Evolutionary conservation across 257 asterid species (phyloP).

Genomic region (Jacaranda copaia): DNA sequence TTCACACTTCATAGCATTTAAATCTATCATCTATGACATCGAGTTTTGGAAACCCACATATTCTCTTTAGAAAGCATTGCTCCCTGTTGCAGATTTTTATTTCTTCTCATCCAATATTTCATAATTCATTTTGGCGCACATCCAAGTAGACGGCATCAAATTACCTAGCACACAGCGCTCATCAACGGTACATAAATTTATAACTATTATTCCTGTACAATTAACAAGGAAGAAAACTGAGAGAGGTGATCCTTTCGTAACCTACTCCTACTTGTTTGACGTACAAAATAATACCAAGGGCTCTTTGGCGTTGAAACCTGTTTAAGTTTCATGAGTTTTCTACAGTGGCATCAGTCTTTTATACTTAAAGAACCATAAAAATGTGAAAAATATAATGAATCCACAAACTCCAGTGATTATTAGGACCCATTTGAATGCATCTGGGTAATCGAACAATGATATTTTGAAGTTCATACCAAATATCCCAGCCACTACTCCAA

Average conservation of each 20-base stretch:
- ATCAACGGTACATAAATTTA: not conserved
- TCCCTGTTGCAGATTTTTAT: no score
- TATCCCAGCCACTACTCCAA: conserved; percentile 95
- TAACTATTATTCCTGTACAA: not conserved
- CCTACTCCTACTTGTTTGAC: conserved; percentile 25
- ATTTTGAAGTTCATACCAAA: conserved; percentile 90
- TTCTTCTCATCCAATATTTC: no score
- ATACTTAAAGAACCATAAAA: conserved; percentile 81
- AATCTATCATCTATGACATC: no score
- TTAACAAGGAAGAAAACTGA: not conserved
- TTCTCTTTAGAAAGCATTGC: no score
- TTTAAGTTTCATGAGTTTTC: conserved; percentile 15
- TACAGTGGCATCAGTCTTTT: conserved; percentile 92
- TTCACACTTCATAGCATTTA: no score
- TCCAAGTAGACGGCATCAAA: no score
- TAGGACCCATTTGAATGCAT: conserved; percentile 95
- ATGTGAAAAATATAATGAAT: conserved; percentile 60
- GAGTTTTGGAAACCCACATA: no score
- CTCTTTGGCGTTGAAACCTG: not conserved
- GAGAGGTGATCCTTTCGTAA: not conserved
- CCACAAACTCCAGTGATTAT: conserved; percentile 80
- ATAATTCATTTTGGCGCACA: no score
- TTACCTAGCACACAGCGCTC: no score
- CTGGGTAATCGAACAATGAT: conserved; percentile 64
- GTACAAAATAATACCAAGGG: conserved; percentile 18